Percentiles rank a stretch among this genome's conserved stretches.
phyloP scores from a whole-genome alignment of 192 early-diverging fungal genomes.

The Rhizophagus prolifer region DNA sequence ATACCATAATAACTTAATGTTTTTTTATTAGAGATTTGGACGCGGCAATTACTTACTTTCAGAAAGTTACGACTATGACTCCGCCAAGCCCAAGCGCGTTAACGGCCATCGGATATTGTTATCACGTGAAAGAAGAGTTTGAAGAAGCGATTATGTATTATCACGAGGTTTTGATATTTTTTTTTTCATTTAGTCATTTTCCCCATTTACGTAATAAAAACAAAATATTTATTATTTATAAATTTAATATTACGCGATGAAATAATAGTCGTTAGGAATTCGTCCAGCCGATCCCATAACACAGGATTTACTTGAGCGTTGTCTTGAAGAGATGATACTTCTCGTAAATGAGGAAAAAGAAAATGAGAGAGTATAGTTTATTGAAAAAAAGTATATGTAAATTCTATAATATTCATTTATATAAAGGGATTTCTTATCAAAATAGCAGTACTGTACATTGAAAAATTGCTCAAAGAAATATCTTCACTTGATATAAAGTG shows the following conservation, averaged over 20 bases:
- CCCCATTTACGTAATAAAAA: too few species aligned
- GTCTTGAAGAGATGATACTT: constrained; percentile 11
- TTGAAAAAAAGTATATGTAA: background rate
- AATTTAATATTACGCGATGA: background rate
- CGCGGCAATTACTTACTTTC: constrained; percentile 40
- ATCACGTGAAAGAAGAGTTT: constrained; percentile 15
- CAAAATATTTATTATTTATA: background rate
- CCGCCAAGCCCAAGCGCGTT: constrained; percentile 47
- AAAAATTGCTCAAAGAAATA: too few species aligned
- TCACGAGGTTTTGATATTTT: constrained; percentile 3
- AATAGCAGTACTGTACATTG: too few species aligned
- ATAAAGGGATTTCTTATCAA: background rate
- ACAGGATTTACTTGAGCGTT: background rate
- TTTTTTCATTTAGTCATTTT: background rate
- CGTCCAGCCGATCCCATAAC: constrained; percentile 5
- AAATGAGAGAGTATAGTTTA: background rate
- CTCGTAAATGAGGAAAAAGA: background rate
- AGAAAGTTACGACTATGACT: constrained; percentile 42
- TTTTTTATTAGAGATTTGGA: constrained; percentile 35
- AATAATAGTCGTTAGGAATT: constrained; percentile 3
- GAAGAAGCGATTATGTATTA: constrained; percentile 7
- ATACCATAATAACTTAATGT: too few species aligned
- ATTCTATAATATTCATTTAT: background rate
- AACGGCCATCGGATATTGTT: constrained; percentile 17
- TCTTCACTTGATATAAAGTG: too few species aligned